Percentiles rank a stretch among this genome's conserved stretches.
Conservation (phyloP, 768 basidiomycete species). For the Hemileccinum rubropunctum region DNA sequence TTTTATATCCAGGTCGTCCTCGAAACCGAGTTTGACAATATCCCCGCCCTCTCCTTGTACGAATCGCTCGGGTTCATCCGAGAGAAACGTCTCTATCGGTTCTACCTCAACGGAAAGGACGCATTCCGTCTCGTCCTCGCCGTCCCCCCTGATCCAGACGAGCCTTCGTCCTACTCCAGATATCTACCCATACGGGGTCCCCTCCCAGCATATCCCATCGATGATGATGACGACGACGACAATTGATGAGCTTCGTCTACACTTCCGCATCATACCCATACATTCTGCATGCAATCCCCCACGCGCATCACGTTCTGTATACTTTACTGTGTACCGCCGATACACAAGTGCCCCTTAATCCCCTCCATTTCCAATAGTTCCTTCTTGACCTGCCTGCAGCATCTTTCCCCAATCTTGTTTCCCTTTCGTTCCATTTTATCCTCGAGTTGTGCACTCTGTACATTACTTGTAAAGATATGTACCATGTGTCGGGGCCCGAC, state of each 20-base stretch:
- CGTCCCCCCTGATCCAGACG: conserved; percentile 41
- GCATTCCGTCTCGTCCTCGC: conserved; percentile 81
- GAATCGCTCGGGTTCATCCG: conserved; percentile 92
- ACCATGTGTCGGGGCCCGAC: not conserved
- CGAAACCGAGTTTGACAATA: conserved; percentile 95
- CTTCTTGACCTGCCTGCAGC: not conserved
- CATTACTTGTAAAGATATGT: conserved; percentile 7
- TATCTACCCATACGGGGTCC: conserved; percentile 14
- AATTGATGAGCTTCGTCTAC: not conserved
- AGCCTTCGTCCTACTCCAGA: conserved; percentile 9
- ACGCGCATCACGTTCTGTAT: conserved; percentile 5
- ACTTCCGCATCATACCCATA: conserved; percentile 14
- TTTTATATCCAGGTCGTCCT: conserved; percentile 66
- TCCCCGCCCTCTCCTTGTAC: conserved; percentile 84
- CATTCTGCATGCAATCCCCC: not conserved
- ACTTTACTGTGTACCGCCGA: conserved; percentile 6
- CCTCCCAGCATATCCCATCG: conserved; percentile 21
- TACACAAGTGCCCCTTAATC: conserved; percentile 13
- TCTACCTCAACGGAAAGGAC: conserved; percentile 97
- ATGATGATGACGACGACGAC: conserved; percentile 30
- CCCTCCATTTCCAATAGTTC: not conserved
- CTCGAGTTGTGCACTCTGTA: conserved; percentile 1
- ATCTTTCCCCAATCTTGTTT: not conserved
- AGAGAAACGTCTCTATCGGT: conserved; percentile 91
- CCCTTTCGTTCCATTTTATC: too few relatives aligned